Evolutionary conservation across 2,329 filamentous ascomycete genomes (phyloP), one percentile per base, ranked within the genome.

Genomic region (Aspergillus ustus): DNA sequence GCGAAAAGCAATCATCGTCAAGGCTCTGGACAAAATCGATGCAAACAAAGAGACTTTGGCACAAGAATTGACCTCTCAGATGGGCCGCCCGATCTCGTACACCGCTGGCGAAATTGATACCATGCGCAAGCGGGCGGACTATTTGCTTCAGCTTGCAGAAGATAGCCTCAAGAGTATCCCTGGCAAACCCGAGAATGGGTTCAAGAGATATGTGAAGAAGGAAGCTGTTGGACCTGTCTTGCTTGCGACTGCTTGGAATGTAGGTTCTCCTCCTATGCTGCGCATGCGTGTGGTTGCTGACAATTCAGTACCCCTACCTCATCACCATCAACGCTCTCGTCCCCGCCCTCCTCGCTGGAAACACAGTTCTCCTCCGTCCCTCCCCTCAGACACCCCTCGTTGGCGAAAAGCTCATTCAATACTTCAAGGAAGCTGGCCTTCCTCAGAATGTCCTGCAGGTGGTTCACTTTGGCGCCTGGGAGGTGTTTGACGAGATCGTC

Each of bases 161-260:
- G 91, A 95, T 34, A 87, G 85, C 3, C 82, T 97, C 63, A 86
- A 87, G 73, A 91, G 95, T 70, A 92, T 91, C 0, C 87, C 89
- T 31, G 93, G 93, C 11, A 91, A 95, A 75, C 78, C 87, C 1
- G 91, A 97, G 79, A 86, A 89, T 70, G 93, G 93, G 0, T 97
- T 96, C 83, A 91, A 89, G 79, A 86, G 93, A 63, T 96, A 91
- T 72, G 92, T 97, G 72, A 88, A 89, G 75, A 96, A 95, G 79
- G 86, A 91, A 4, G 91, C 93, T 0, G 85, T 97, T 58, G 93
- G 93, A 0, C 91, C 92, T 7, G 89, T 96, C 11, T 83, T 97
- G 57, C 85, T 97, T 68, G 85, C 96, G 62, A 96, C 96, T 75
- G 90, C 93, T 3, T 97, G 93, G 93, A 97, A 97, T 79, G 93